phyloP scores from a whole-genome alignment of 495 filamentous ascomycete genomes.

The Aspergillus kassunensis region DNA sequence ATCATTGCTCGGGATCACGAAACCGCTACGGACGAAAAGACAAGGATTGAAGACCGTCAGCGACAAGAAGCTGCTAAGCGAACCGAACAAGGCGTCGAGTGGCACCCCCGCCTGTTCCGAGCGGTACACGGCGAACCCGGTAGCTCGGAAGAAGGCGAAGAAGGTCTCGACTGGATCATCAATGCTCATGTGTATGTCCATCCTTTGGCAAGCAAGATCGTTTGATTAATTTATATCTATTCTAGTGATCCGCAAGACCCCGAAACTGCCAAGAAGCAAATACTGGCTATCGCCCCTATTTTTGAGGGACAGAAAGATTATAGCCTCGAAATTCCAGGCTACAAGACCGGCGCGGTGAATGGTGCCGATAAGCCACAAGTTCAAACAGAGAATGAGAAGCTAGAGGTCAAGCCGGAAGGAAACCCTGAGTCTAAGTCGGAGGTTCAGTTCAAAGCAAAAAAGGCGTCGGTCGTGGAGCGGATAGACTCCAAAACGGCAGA shows the following conservation, averaged over 20 bases:
- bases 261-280: slow-evolving; percentile 75
- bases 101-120: slow-evolving; percentile 84
- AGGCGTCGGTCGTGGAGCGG: too few species aligned
- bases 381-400: slow-evolving; percentile 11
- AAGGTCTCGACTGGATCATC: slow-evolving; percentile 91
- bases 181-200: slow-evolving; percentile 74
- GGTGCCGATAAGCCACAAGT: slow-evolving; percentile 7
- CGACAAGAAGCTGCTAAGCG: slow-evolving; percentile 82
- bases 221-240: not conserved
- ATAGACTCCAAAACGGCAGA: slow-evolving; percentile 46
- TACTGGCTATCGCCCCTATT: slow-evolving; percentile 81
- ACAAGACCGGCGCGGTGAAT: slow-evolving; percentile 17
- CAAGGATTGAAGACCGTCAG: slow-evolving; percentile 87
- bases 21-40: slow-evolving; percentile 90
- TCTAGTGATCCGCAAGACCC: slow-evolving; percentile 64
- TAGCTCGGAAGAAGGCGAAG: slow-evolving; percentile 76
- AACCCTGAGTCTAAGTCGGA: slow-evolving; percentile 1
- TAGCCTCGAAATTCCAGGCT: slow-evolving; percentile 42
- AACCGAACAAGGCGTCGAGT: slow-evolving; percentile 76
- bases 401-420: not conserved
- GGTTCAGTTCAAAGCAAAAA: too few species aligned
- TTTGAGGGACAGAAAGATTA: slow-evolving; percentile 61
- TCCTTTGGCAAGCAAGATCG: not conserved
- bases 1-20: slow-evolving; percentile 83
- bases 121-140: slow-evolving; percentile 66